Percentiles rank a stretch among this genome's conserved stretches.
Conservation (phyloP, 345 rosid species). For the Iberis pinnata region DNA sequence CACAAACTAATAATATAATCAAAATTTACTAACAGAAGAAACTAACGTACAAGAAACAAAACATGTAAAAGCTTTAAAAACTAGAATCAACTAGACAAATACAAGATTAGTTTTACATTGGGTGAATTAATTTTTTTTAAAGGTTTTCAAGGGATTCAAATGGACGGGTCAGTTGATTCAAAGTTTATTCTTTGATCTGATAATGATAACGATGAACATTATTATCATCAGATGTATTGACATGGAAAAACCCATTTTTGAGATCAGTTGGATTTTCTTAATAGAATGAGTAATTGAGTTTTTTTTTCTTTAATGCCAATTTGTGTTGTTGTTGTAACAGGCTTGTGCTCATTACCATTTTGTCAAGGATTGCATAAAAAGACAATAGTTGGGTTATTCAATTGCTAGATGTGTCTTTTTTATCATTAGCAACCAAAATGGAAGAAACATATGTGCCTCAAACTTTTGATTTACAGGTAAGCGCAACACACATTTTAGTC, state of each 20-base stretch:
- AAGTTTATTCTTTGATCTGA: no score
- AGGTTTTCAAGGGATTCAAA: no score
- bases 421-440: constrained; percentile 71
- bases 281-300: constrained; percentile 19
- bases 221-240: no score
- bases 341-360: constrained; percentile 50
- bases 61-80: no score
- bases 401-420: constrained; percentile 60
- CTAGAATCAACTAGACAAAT: no score
- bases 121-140: no score
- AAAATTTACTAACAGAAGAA: no score
- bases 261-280: constrained; percentile 17
- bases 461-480: constrained; percentile 60
- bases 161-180: no score
- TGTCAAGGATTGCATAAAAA: constrained; percentile 37
- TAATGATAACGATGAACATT: no score
- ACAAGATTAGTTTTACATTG: no score
- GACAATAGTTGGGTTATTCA: constrained; percentile 60
- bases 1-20: no score
- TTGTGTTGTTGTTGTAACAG: constrained; percentile 29
- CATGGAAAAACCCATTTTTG: neutral
- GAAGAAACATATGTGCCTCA: constrained; percentile 59
- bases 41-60: no score
- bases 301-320: constrained; percentile 17
- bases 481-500: neutral